Evolutionary conservation across 2,329 filamentous ascomycete species (phyloP), one percentile per base, ranked within the genome.

Genomic region (Aspergillus novofumigatus): DNA sequence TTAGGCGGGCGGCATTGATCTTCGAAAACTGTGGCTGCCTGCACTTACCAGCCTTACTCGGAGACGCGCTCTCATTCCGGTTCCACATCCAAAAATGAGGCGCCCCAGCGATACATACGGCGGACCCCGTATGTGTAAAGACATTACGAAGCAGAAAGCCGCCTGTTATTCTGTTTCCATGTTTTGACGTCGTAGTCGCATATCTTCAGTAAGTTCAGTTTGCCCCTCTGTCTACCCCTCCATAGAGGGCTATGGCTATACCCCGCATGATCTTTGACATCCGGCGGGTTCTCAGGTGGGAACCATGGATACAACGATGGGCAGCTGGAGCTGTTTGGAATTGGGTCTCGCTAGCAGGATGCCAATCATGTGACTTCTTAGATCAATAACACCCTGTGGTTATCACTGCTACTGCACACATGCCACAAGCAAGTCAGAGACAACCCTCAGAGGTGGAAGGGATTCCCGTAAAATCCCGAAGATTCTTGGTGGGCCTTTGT

Each of bases 1-100:
- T 61, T 54, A 58, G 57, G n/a, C 42, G 42, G 57, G n/a, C 42
- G 42, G n/a, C 42, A 23, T 20, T 8, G 52, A 55, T 54, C 56
- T 42, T 35, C n/a, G 9, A 47, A 28, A 53, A 26, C 52, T 61
- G 60, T 64, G 60, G 59, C 60, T 60, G 62, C 60, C 63, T 64
- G 59, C 55, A 57, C 57, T 59, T 57, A 62, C 60, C 62, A 65
- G 62, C 60, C 60, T 64, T 62, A 61, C 60, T 62, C 65, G 63
- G 65, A 65, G 65, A 65, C 60, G 60, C 58, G 58, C 65, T 54
- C 51, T 62, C 50, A 32, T 67, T 67, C 65, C 65, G 64, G 51
- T 55, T 58, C 58, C 55, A 50, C 41, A 32, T 38, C 47, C 21
- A 45, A 38, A 32, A 29, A 45, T 51, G 50, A 49, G 11, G 56